Evolutionary conservation across 1,139 yeast genomes (phyloP).

Genomic region (Magnusiomyces starmeri): DNA sequence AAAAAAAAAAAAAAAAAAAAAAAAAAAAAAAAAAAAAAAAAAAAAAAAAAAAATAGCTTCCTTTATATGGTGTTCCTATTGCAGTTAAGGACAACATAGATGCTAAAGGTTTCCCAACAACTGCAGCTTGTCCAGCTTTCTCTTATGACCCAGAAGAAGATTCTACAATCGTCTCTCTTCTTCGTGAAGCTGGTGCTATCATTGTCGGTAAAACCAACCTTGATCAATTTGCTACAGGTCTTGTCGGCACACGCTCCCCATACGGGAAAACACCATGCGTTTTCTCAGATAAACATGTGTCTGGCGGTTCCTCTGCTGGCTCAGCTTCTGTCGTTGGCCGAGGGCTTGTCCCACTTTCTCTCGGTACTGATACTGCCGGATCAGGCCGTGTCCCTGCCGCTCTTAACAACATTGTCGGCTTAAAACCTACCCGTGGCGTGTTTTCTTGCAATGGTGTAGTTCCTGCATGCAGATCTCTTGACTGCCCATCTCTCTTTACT

Average conservation of each 20-base stretch:
- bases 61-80: slow-evolving; percentile 85
- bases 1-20: background rate
- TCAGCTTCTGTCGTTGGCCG: slow-evolving; percentile 84
- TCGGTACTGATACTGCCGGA: slow-evolving; percentile 99
- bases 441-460: slow-evolving; percentile 84
- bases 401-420: slow-evolving; percentile 79
- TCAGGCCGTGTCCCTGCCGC: slow-evolving; percentile 98
- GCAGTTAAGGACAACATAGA: slow-evolving; percentile 95
- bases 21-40: background rate
- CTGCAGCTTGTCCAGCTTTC: slow-evolving; percentile 92
- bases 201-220: slow-evolving; percentile 86
- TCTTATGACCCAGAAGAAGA: slow-evolving; percentile 60
- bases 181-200: slow-evolving; percentile 82
- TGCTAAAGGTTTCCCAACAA: slow-evolving; percentile 70
- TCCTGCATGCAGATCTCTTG: slow-evolving; percentile 95
- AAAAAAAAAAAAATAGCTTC: slow-evolving; percentile 30
- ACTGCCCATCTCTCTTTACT: slow-evolving; percentile 83
- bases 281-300: slow-evolving; percentile 65
- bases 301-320: slow-evolving; percentile 97
- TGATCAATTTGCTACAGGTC: slow-evolving; percentile 95
- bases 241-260: slow-evolving; percentile 92
- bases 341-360: slow-evolving; percentile 78
- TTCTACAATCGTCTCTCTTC: slow-evolving; percentile 60
- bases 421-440: slow-evolving; percentile 86
- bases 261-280: slow-evolving; percentile 82